Evolutionary conservation across 1,284 basidiomycete genomes (phyloP).

Genomic region (Marasmius tenuissimus): DNA sequence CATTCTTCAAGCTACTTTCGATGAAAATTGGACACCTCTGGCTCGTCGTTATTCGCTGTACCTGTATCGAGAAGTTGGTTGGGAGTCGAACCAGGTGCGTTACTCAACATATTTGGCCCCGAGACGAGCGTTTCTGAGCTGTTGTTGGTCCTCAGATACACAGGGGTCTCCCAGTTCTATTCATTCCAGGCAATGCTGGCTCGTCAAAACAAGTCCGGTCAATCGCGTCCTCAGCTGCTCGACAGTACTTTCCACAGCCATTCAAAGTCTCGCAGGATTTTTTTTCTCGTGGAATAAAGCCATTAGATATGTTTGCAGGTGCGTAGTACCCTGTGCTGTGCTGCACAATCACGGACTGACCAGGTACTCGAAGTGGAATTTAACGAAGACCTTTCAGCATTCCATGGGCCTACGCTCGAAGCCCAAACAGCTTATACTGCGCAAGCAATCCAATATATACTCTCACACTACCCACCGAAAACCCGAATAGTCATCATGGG

Average conservation of each 20-base stretch:
- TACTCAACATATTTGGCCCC: not conserved
- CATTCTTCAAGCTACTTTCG: slow-evolving; percentile 62
- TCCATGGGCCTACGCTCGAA: slow-evolving; percentile 87
- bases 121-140: slow-evolving; percentile 8
- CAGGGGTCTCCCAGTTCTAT: slow-evolving; percentile 79
- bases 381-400: slow-evolving; percentile 96
- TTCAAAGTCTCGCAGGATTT: slow-evolving; percentile 53
- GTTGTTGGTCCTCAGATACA: slow-evolving; percentile 34
- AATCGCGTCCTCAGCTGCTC: slow-evolving; percentile 86
- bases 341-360: slow-evolving; percentile 19
- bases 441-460: slow-evolving; percentile 74
- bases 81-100: slow-evolving; percentile 68
- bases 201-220: slow-evolving; percentile 94
- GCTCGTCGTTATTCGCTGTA: slow-evolving; percentile 80
- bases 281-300: slow-evolving; percentile 41
- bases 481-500: slow-evolving; percentile 79
- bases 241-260: slow-evolving; percentile 73
- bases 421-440: slow-evolving; percentile 82
- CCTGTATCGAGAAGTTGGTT: slow-evolving; percentile 90
- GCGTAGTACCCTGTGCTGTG: slow-evolving; percentile 73
- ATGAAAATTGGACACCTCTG: slow-evolving; percentile 67
- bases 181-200: slow-evolving; percentile 97
- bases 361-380: slow-evolving; percentile 73
- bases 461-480: slow-evolving; percentile 68
- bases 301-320: slow-evolving; percentile 87